Base-by-base conservation (phyloP, 2,329 filamentous ascomycete species). In the Fusarium sp. region DNA sequence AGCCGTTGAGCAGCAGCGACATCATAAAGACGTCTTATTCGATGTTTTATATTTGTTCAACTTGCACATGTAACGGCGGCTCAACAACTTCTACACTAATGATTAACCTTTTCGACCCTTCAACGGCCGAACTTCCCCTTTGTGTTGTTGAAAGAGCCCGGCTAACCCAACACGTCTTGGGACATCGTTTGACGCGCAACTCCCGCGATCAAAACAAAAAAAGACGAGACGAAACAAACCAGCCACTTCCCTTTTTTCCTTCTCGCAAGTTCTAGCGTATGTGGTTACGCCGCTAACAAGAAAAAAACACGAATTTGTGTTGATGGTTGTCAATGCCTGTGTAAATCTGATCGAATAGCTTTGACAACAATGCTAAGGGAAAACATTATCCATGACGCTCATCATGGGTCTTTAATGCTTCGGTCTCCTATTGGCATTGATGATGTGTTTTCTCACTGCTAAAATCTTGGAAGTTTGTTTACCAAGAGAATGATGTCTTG, bases 201-300 rank as follows among this genome's bases (percentile, higher is more conserved):
- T 54, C 49, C 49, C 13, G 49, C 10, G 25, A 34, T 20, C 49
- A 53, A 53, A 53, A 43, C 34, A 52, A 52, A 38, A 41, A 49
- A 56, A 68, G 63, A 68, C 63, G 44, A 60, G 51, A 61, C 67
- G 47, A 71, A 69, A 55, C 63, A 60, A 58, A 44, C 54, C 49
- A 43, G n/a, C 24, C n/a, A 25, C n/a, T 43, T 43, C 13, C 15
- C 49, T 54, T 38, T 46, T 59, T 45, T 55, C 54, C 62, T 49
- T 57, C 61, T 71, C 49, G 48, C 58, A 29, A 52, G 38, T 59
- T 70, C 61, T 71, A 67, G 71, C 64, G 67, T 67, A 48, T 27
- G 53, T 27, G 53, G 22, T 53, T 53, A 8, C 67, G 71, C 71
- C 67, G 62, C 62, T 24, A 44, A n/a, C 20, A 25, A 4, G 11